Conservation (phyloP, 2,329 filamentous ascomycete species). For the Penicillium sp. region DNA sequence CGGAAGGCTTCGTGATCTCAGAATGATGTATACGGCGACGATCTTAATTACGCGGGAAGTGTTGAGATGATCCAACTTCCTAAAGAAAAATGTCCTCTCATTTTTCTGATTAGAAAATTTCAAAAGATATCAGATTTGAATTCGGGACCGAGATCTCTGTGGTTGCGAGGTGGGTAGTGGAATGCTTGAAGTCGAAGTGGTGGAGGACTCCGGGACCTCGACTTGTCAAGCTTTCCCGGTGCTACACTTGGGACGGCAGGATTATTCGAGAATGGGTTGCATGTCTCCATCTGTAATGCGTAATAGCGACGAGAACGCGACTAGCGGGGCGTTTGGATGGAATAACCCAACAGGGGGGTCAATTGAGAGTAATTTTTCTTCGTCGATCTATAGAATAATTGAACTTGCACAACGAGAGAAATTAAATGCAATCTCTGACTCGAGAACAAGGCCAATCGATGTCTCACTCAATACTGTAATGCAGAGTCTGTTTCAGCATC, state of each 20-base stretch:
- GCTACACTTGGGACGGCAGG: neutral
- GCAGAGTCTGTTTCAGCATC: neutral
- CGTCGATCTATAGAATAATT: neutral
- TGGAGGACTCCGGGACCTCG: neutral
- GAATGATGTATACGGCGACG: neutral
- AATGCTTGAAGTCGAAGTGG: neutral
- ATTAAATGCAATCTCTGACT: neutral
- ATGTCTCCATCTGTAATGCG: neutral
- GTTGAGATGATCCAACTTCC: neutral
- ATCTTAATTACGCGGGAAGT: too few relatives aligned
- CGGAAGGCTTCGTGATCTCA: constrained; percentile 9
- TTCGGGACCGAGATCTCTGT: too few relatives aligned
- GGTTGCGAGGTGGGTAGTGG: neutral
- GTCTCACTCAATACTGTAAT: neutral
- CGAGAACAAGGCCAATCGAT: neutral
- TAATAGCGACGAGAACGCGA: neutral
- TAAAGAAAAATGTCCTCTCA: neutral
- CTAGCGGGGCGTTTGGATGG: too few relatives aligned
- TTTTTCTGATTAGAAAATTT: neutral
- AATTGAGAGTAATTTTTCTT: neutral
- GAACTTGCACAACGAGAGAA: neutral
- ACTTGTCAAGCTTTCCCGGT: neutral
- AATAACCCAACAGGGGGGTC: neutral
- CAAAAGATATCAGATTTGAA: neutral
- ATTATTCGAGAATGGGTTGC: neutral